A percentile compares a stretch with the other conserved stretches of the same genome.
These are phyloP conservation scores for Viola odorata DNA, from an alignment of 345 rosid species.

Conservation along the genomic window DNA sequence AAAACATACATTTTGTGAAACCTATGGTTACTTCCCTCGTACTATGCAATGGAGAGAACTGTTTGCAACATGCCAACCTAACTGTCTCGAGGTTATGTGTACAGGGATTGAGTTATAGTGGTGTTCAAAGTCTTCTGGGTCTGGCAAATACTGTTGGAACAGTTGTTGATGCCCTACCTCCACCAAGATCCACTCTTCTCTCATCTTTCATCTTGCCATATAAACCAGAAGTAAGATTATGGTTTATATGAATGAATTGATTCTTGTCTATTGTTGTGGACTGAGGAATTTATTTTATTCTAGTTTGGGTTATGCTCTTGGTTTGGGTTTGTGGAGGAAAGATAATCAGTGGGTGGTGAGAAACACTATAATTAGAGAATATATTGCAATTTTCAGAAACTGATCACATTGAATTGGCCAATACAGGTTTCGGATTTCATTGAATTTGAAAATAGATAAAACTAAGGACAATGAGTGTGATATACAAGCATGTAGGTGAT, in stretches of 20 bases:
- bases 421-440: not conserved
- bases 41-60: too few relatives aligned
- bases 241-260: conserved; percentile 4
- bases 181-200: conserved; percentile 51
- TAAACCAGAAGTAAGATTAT: conserved; percentile 49
- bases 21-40: too few relatives aligned
- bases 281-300: not conserved
- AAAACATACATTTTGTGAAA: too few relatives aligned
- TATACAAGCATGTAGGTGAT: not conserved
- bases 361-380: too few relatives aligned
- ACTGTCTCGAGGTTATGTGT: conserved; percentile 7
- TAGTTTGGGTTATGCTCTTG: not conserved
- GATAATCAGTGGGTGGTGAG: too few relatives aligned
- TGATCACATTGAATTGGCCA: conserved; percentile 4
- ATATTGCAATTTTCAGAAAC: not conserved
- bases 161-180: conserved; percentile 51
- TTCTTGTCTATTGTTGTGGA: conserved; percentile 4
- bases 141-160: conserved; percentile 58
- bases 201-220: conserved; percentile 60
- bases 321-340: too few relatives aligned
- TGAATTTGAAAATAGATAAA: not conserved
- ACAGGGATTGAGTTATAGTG: conserved; percentile 52
- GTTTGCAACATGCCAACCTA: conserved; percentile 7
- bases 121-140: conserved; percentile 54
- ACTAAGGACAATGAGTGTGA: not conserved